Conservation (phyloP, 495 filamentous ascomycete species). For the Terfezia boudieri region DNA sequence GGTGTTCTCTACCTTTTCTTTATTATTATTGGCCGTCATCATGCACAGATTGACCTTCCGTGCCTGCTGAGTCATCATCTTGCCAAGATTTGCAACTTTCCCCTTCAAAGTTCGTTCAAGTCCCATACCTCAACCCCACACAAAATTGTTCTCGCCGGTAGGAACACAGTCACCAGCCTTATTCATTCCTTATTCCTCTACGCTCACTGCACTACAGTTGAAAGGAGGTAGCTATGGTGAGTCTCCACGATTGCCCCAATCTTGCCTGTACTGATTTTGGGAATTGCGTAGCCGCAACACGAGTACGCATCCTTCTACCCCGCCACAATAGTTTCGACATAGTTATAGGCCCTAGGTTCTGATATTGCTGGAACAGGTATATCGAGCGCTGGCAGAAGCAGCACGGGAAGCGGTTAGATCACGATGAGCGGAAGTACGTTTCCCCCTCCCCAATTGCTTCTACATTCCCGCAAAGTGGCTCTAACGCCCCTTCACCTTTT, state of each 20-base stretch:
- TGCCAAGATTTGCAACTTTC: not conserved
- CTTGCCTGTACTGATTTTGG: constrained; percentile 7
- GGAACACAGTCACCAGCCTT: too few species aligned
- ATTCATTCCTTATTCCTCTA: too few species aligned
- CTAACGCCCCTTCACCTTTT: not conserved
- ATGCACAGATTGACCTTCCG: constrained; percentile 38
- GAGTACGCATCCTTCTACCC: constrained; percentile 4
- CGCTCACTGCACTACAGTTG: too few species aligned
- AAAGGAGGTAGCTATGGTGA: too few species aligned
- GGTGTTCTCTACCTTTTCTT: not conserved
- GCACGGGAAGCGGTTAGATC: constrained; percentile 61
- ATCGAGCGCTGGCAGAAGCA: constrained; percentile 75
- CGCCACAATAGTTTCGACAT: not conserved
- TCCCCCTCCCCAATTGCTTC: not conserved
- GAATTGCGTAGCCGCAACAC: constrained; percentile 6
- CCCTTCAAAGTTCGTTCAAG: not conserved
- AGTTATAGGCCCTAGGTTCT: not conserved
- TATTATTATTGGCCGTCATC: constrained; percentile 7
- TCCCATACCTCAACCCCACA: too few species aligned
- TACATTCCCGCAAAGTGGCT: too few species aligned
- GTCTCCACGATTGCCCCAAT: too few species aligned
- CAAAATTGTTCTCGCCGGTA: too few species aligned
- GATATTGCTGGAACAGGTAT: constrained; percentile 38
- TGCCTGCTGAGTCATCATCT: constrained; percentile 20
- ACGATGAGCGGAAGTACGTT: constrained; percentile 49